These are phyloP conservation scores for Aspergillus pseudoterreus DNA, from an alignment of 2,329 filamentous ascomycete species.

Conservation along the genomic window DNA sequence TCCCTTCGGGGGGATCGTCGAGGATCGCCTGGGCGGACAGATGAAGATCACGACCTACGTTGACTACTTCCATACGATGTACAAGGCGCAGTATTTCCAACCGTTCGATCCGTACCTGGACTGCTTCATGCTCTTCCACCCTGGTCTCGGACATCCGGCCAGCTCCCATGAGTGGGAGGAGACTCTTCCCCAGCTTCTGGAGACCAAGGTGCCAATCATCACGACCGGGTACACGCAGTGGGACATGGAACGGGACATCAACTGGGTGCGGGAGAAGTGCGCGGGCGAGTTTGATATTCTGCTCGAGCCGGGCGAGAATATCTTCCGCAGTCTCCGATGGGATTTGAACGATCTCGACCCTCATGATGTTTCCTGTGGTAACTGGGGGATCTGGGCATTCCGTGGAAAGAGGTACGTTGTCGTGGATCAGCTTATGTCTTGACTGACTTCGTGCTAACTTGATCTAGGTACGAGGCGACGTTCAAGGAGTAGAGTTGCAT, in stretches of 20 bases:
- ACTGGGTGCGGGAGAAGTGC: slow-evolving; percentile 82
- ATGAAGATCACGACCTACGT: slow-evolving; percentile 98
- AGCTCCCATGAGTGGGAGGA: slow-evolving; percentile 92
- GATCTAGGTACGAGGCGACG: slow-evolving; percentile 37
- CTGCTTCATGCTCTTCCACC: slow-evolving; percentile 95
- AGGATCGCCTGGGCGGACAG: slow-evolving; percentile 80
- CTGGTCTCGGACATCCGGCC: slow-evolving; percentile 89
- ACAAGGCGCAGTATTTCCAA: slow-evolving; percentile 83
- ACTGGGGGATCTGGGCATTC: slow-evolving; percentile 97
- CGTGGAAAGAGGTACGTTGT: slow-evolving; percentile 83
- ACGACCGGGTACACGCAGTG: slow-evolving; percentile 94
- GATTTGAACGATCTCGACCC: slow-evolving; percentile 95
- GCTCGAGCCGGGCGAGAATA: slow-evolving; percentile 88
- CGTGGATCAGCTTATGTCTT: background rate
- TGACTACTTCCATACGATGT: slow-evolving; percentile 96
- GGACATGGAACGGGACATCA: slow-evolving; percentile 89
- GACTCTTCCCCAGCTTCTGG: slow-evolving; percentile 81
- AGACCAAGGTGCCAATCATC: slow-evolving; percentile 93
- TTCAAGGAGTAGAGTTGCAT: slow-evolving; percentile 22
- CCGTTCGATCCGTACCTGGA: slow-evolving; percentile 99
- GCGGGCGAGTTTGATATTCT: slow-evolving; percentile 88
- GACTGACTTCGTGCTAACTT: background rate
- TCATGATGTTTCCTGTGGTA: slow-evolving; percentile 89
- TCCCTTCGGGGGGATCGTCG: slow-evolving; percentile 89
- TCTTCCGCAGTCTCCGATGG: slow-evolving; percentile 91